These are phyloP conservation scores for Paraphaeosphaeria sporulosa DNA, from an alignment of 2,329 filamentous ascomycete genomes.

Conservation along the genomic window DNA sequence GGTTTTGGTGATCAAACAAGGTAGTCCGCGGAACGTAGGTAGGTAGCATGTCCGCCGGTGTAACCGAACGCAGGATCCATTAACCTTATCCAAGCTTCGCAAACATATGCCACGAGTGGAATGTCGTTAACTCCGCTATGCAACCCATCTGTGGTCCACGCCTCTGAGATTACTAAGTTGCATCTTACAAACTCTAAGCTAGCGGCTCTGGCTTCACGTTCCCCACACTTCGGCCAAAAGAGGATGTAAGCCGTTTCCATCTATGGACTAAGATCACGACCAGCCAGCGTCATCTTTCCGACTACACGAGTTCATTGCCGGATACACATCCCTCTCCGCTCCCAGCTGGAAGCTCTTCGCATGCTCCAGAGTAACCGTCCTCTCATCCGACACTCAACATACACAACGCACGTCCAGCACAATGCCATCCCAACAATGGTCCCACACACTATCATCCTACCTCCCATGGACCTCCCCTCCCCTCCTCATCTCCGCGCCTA, in stretches of 20 bases:
- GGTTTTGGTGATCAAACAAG: no score
- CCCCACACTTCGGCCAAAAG: background rate
- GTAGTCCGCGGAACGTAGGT: no score
- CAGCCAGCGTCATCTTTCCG: background rate
- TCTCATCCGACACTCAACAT: no score
- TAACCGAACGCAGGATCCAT: no score
- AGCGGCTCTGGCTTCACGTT: background rate
- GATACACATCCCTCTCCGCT: background rate
- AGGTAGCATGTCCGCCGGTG: no score
- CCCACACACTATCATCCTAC: conserved; percentile 15
- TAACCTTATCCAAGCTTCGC: no score
- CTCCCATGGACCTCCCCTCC: conserved; percentile 64
- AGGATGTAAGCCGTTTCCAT: conserved; percentile 2
- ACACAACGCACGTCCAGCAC: background rate
- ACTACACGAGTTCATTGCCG: background rate
- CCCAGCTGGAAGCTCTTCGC: background rate
- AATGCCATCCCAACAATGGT: background rate
- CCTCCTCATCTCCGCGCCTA: conserved; percentile 70
- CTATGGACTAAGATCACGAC: background rate
- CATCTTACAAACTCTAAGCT: background rate
- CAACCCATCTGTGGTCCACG: background rate
- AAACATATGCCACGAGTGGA: no score
- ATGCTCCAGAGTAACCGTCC: no score
- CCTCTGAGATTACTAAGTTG: conserved; percentile 1
- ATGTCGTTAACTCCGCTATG: no score